Evolutionary conservation across 2,329 filamentous ascomycete species (phyloP), one percentile per base, ranked within the genome.

Genomic region (Colletotrichum limetticola): DNA sequence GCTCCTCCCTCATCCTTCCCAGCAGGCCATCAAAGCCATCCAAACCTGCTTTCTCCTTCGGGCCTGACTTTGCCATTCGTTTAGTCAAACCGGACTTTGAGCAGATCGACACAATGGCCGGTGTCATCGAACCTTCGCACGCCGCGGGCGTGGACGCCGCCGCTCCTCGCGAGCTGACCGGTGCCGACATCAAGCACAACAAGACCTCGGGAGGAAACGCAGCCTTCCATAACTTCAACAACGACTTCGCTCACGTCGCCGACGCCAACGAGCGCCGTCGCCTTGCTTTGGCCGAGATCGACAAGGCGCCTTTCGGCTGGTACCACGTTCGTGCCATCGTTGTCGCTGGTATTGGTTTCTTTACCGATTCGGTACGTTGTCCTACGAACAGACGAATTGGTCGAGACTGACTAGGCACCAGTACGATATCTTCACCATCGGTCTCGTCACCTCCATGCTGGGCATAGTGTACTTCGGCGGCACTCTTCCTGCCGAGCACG

Each of bases 311-410:
- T 4, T 95, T 96, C 74, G 92, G 94, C 78, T 96, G 94, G 93
- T 94, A 95, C 80, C 94, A 97, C 79, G 90, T 95, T 71, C 90
- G 94, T 53, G 92, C 94, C 71, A 89, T 94, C 66, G 84, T 94
- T 9, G 94, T 96, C 28, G 94, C 94, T 35, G 94, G 94, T 78
- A 92, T 96, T 74, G 94, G 94, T 77, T 97, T 97, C 90, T 97
- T 97, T 83, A 96, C 94, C 19, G 94, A 96, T 80, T 93, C 93
- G 3, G 71, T 81, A 78, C 67, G 78, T 75, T 57, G 24, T 32
- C 35, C 32, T 8, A 26, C 6, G 5, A 49, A 1, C 14, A 16
- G 16, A 26, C 9, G 16, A 11, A 9, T 5, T 8, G 16, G 5
- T 11, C 14, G 16, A 49, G 6, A 30, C 35, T 59, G 55, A 46